phyloP scores from a whole-genome alignment of 805 yeast genomes.

The Debaryomyces tyrocola region DNA sequence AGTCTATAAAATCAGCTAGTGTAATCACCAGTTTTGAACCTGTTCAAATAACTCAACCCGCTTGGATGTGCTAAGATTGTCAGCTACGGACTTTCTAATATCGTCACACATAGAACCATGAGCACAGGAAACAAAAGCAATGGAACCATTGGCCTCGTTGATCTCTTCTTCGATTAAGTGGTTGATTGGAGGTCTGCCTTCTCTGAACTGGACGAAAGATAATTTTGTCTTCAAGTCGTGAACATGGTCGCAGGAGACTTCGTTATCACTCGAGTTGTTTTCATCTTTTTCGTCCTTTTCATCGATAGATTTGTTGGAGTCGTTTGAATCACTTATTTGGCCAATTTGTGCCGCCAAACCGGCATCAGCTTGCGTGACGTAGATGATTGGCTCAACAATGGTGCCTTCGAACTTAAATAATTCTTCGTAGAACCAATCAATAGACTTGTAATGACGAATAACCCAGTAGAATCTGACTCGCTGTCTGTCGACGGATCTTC shows the following conservation, averaged over 20 bases:
- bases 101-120: conserved; percentile 44
- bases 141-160: conserved; percentile 32
- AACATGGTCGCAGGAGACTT: conserved; percentile 8
- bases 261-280: conserved; percentile 12
- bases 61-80: conserved; percentile 24
- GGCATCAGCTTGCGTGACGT: conserved; percentile 36
- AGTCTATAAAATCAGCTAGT: neutral
- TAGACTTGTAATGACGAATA: conserved; percentile 37
- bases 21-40: conserved; percentile 31
- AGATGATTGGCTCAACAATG: conserved; percentile 37
- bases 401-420: conserved; percentile 31
- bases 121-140: conserved; percentile 52
- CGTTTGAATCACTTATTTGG: conserved; percentile 1
- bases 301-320: conserved; percentile 1
- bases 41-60: conserved; percentile 39
- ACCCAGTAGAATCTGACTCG: conserved; percentile 37
- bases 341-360: conserved; percentile 4
- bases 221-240: conserved; percentile 19
- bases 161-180: conserved; percentile 38
- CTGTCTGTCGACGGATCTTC: conserved; percentile 8
- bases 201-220: conserved; percentile 40
- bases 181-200: conserved; percentile 43
- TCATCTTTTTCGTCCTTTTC: conserved; percentile 3
- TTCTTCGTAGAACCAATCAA: conserved; percentile 42
- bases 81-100: conserved; percentile 25